Evolutionary conservation across 2,329 filamentous ascomycete genomes (phyloP).

Genomic region (Biscogniauxia marginata): DNA sequence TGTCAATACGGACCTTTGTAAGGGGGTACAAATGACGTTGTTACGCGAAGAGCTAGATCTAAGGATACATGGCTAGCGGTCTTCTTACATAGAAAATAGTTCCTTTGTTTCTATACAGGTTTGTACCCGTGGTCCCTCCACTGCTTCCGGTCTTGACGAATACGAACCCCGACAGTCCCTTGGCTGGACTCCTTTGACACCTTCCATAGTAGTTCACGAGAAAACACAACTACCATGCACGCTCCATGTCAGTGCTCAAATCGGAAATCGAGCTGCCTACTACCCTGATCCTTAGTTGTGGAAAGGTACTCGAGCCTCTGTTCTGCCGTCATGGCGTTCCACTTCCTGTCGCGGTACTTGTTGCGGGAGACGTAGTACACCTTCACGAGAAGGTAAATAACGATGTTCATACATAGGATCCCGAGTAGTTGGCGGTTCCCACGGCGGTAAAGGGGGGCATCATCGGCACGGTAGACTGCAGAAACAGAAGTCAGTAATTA

Average conservation of each 20-base stretch:
- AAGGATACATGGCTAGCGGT: too few species aligned
- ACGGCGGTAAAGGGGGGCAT: conserved; percentile 50
- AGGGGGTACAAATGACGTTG: too few species aligned
- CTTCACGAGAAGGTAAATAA: conserved; percentile 47
- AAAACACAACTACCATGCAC: neutral
- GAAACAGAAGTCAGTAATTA: too few species aligned
- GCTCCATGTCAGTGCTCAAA: conserved; percentile 34
- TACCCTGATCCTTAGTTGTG: conserved; percentile 41
- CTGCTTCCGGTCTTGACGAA: too few species aligned
- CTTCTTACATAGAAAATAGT: too few species aligned
- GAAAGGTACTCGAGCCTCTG: conserved; percentile 47
- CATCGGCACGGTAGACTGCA: conserved; percentile 53
- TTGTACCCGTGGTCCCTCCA: too few species aligned
- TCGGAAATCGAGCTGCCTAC: conserved; percentile 41
- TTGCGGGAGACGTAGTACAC: conserved; percentile 51
- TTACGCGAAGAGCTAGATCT: too few species aligned
- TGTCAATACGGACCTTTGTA: too few species aligned
- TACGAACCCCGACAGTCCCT: too few species aligned
- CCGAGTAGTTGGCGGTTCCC: conserved; percentile 53
- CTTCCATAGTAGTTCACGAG: too few species aligned
- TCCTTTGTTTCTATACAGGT: too few species aligned
- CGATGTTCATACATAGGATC: conserved; percentile 47
- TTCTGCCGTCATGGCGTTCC: conserved; percentile 45
- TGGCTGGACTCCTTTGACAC: too few species aligned
- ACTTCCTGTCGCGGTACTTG: conserved; percentile 39